phyloP scores from a whole-genome alignment of 2,329 filamentous ascomycete genomes.

The Apiospora hydei region DNA sequence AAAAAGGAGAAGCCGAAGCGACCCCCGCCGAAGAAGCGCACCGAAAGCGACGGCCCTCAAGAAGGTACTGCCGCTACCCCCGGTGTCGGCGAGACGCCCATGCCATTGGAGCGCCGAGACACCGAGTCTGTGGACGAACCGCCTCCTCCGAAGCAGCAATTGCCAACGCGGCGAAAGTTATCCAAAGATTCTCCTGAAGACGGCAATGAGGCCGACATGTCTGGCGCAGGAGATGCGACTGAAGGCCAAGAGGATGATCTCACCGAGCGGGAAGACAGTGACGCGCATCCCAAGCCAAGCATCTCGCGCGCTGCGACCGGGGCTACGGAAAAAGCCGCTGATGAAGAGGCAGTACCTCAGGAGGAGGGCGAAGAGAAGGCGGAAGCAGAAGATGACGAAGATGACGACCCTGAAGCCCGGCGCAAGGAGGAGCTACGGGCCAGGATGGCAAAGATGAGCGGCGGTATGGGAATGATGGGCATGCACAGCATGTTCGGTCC shows the following conservation, averaged over 20 bases:
- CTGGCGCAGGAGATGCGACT: slow-evolving; percentile 68
- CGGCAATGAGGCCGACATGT: slow-evolving; percentile 71
- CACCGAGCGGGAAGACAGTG: slow-evolving; percentile 78
- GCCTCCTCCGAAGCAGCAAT: slow-evolving; percentile 47
- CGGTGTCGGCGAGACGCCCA: slow-evolving; percentile 24
- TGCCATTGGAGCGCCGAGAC: slow-evolving; percentile 53
- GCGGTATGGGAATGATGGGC: slow-evolving; percentile 75
- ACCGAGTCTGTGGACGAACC: slow-evolving; percentile 61
- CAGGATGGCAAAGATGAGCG: slow-evolving; percentile 98
- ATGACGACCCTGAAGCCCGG: slow-evolving; percentile 86
- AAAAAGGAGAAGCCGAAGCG: slow-evolving; percentile 92
- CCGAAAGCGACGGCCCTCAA: slow-evolving; percentile 54
- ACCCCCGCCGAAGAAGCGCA: slow-evolving; percentile 72
- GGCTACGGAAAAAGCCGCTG: slow-evolving; percentile 48
- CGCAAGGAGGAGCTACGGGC: slow-evolving; percentile 89
- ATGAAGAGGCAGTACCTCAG: slow-evolving; percentile 39
- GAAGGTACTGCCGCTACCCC: slow-evolving; percentile 33
- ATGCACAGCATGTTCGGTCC: slow-evolving; percentile 93
- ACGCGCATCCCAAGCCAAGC: slow-evolving; percentile 59
- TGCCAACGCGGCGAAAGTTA: slow-evolving; percentile 59
- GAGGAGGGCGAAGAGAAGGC: slow-evolving; percentile 60
- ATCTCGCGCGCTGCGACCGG: slow-evolving; percentile 49
- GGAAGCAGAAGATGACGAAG: slow-evolving; percentile 78
- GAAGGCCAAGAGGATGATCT: slow-evolving; percentile 63
- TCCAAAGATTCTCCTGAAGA: slow-evolving; percentile 58